Base-by-base conservation (phyloP, 108 stramenopile genomes). In the Chaetoceros muelleri region DNA sequence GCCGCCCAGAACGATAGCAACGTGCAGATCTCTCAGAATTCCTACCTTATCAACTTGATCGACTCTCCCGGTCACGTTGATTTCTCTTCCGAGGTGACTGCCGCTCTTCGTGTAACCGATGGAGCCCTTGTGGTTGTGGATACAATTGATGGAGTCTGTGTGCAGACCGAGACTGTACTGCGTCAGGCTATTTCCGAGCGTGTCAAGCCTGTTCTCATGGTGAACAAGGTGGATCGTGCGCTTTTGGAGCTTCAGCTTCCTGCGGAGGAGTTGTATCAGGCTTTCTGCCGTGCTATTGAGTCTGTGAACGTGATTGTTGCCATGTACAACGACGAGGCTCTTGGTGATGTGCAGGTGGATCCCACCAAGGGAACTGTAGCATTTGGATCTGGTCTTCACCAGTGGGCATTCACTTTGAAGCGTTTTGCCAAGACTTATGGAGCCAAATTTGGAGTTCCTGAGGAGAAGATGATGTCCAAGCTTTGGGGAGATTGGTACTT, bases 21-120 rank as follows among this genome's bases (percentile, higher is more conserved):
- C 57, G 90, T 96, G 30, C 79, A 87, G 60, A 98, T 97, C 66
- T 81, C 76, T 8, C 88, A 93, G 67, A 97, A 97, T 53, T 96
- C 93, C 1, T 99, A 90, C 79, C 74, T 99, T 46, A 99, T 99
- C 82, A 99, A 99, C 86, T 77, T 99, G 52, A 99, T 99, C 71
- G 99, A 99, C 74, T 97, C 96, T 16, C 99, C 99, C 23, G 99
- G 99, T 79, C 99, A 99, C 95, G 99, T 99, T 74, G 99, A 99
- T 76, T 99, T 99, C 80, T 96, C 95, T 16, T 97, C 96, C 24
- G 99, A 99, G 80, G 99, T 99, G 24, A 99, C 99, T 24, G 99
- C 99, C 48, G 99, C 99, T 34, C 95, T 99, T 53, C 97, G 99
- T 80, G 96, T 99, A 54, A 99, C 99, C 30, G 99, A 99, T 72